Base-by-base conservation (phyloP, 495 filamentous ascomycete genomes). In the Neurospora pannonica region DNA sequence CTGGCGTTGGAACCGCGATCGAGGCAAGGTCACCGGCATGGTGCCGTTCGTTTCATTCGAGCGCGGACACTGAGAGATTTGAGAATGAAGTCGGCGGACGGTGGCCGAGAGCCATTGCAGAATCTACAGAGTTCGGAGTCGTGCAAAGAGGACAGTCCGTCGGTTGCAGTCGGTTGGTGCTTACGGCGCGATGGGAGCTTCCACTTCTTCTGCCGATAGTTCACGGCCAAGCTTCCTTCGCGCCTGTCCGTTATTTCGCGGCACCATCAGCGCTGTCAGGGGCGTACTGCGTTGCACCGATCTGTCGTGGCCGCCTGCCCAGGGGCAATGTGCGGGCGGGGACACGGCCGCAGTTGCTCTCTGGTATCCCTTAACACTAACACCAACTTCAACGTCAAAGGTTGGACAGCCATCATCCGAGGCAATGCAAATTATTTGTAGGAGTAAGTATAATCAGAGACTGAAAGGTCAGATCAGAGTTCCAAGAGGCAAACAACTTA, bases 1-100 rank as follows among this genome's bases (percentile, higher is more conserved):
- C 19, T 62, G 70, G 72, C 77, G 79, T 36, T 78, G 71, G 75
- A 77, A 38, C 21, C 78, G 78, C 70, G 77, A 75, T 28, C 71
- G 76, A 28, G 48, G 71, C 28, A 69, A 38, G 24, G 71, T 67
- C 71, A 54, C 34, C 73, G 67, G 72, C 77, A 77, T 67, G 54
- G 54, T 77, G 38, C 75, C 71, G 72, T 54, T 75, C 71, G 74
- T 71, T 37, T 77, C 74, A 76, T 77, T 70, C 36, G 39, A 43
- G 34, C 38, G 21, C 24, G 24, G 54, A 19, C 54, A 62, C 24
- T 42, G 71, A 60, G n/a, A 37, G 71, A 19, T 28, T 21, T 21
- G 71, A 11, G 21, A 17, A 28, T 31, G 71, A 60, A 31, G 39
- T 43, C 15, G 38, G 38, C 38, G 38, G 71, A 72, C 71, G 10